phyloP scores from a whole-genome alignment of 441 rosid genomes.

The Populus hybrid region DNA sequence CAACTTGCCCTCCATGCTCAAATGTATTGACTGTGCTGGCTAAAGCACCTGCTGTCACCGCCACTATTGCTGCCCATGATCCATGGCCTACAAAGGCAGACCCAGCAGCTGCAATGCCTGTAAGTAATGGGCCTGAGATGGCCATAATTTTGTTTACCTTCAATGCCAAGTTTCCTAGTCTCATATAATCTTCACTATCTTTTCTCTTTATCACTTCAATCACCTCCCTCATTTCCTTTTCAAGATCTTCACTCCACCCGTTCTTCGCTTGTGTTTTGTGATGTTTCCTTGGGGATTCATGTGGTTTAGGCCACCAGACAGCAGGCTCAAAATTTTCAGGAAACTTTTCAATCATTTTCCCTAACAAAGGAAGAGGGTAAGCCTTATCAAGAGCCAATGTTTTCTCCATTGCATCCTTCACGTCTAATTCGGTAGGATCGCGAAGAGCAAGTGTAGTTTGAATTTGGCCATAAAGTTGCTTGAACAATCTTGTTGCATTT shows the following conservation, averaged over 20 bases:
- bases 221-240: slow-evolving; percentile 48
- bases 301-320: slow-evolving; percentile 58
- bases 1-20: slow-evolving; percentile 70
- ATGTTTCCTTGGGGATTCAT: background rate
- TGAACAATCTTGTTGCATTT: slow-evolving; percentile 53
- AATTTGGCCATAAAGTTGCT: slow-evolving; percentile 37
- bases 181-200: slow-evolving; percentile 61
- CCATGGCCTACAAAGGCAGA: slow-evolving; percentile 36
- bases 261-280: background rate
- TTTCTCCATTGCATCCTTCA: slow-evolving; percentile 42
- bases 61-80: slow-evolving; percentile 34
- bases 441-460: slow-evolving; percentile 25
- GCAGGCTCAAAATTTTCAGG: slow-evolving; percentile 54
- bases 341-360: slow-evolving; percentile 65
- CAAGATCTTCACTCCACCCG: slow-evolving; percentile 35
- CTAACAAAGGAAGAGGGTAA: slow-evolving; percentile 62
- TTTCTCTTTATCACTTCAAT: slow-evolving; percentile 44
- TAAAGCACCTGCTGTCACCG: slow-evolving; percentile 44
- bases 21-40: slow-evolving; percentile 49
- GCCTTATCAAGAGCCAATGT: slow-evolving; percentile 68
- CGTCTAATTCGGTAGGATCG: slow-evolving; percentile 33
- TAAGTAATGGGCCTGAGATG: slow-evolving; percentile 54
- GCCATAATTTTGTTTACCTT: slow-evolving; percentile 59
- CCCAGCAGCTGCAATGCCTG: slow-evolving; percentile 56
- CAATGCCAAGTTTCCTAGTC: slow-evolving; percentile 46